A percentile compares a stretch with the other conserved stretches of the same genome.
These are phyloP conservation scores for Colletotrichum caudatum DNA, from an alignment of 2,329 filamentous ascomycete genomes.

Conservation along the genomic window DNA sequence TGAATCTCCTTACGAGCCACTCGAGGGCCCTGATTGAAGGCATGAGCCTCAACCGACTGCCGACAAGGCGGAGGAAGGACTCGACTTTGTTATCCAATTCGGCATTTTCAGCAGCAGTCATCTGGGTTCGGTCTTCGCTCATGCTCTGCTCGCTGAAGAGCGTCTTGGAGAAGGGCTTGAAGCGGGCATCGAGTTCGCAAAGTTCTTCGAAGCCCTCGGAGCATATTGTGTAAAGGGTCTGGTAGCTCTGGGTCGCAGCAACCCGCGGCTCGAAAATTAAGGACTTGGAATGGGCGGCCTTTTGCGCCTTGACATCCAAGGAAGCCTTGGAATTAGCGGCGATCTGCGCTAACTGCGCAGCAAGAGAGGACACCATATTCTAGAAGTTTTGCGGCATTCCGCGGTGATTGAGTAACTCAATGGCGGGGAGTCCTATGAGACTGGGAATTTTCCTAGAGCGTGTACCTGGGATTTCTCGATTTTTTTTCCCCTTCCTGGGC, in stretches of 20 bases:
- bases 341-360: constrained; percentile 93
- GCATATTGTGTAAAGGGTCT: constrained; percentile 88
- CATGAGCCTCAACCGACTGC: constrained; percentile 81
- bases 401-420: constrained; percentile 37
- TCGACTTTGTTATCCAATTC: constrained; percentile 84
- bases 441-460: constrained; percentile 17
- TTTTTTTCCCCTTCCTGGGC: constrained; percentile 41
- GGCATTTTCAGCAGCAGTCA: constrained; percentile 84
- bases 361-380: constrained; percentile 84
- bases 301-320: constrained; percentile 93
- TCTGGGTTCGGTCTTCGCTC: constrained; percentile 85
- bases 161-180: constrained; percentile 77
- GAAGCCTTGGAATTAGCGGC: constrained; percentile 90
- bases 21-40: constrained; percentile 92
- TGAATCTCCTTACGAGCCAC: constrained; percentile 92
- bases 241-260: constrained; percentile 89
- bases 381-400: constrained; percentile 40
- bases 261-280: constrained; percentile 90
- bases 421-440: constrained; percentile 37
- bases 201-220: constrained; percentile 91
- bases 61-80: constrained; percentile 83
- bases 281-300: constrained; percentile 91
- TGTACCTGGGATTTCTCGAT: constrained; percentile 45
- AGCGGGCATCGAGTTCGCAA: constrained; percentile 86
- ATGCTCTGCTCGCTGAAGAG: constrained; percentile 97